A percentile compares a stretch with the other conserved stretches of the same genome.
Conservation (phyloP, 2,329 filamentous ascomycete genomes). For the Colletotrichum horii region DNA sequence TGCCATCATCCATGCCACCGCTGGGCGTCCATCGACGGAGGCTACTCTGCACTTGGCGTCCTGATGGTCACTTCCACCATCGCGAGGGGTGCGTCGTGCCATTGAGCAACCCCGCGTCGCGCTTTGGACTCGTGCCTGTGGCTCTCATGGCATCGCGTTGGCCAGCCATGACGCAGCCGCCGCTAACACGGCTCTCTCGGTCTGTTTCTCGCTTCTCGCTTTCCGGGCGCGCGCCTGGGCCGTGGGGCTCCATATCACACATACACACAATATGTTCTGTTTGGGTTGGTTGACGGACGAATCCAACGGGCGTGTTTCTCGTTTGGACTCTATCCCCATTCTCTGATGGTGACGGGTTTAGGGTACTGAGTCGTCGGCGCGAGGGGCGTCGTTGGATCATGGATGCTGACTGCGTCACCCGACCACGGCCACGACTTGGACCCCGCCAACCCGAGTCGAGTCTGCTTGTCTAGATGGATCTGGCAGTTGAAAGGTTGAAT, state of each 20-base stretch:
- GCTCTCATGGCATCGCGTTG: constrained; percentile 5
- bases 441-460: constrained; percentile 17
- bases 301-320: not conserved
- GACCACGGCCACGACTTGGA: not conserved
- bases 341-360: not conserved
- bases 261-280: not conserved
- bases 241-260: not conserved
- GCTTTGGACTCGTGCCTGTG: constrained; percentile 9
- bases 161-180: constrained; percentile 17
- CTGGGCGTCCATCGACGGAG: not conserved
- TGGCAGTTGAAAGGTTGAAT: not conserved
- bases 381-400: not conserved
- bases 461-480: not conserved
- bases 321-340: not conserved
- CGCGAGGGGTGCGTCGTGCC: not conserved
- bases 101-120: constrained; percentile 15
- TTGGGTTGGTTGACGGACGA: not conserved
- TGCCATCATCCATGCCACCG: constrained; percentile 7
- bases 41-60: constrained; percentile 2
- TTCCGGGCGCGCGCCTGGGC: not conserved
- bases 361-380: not conserved
- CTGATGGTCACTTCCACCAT: not conserved
- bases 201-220: not conserved
- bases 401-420: constrained; percentile 16
- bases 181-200: not conserved